Base-by-base conservation (phyloP, 768 basidiomycete species). In the Trichaptum fuscoviolaceum region DNA sequence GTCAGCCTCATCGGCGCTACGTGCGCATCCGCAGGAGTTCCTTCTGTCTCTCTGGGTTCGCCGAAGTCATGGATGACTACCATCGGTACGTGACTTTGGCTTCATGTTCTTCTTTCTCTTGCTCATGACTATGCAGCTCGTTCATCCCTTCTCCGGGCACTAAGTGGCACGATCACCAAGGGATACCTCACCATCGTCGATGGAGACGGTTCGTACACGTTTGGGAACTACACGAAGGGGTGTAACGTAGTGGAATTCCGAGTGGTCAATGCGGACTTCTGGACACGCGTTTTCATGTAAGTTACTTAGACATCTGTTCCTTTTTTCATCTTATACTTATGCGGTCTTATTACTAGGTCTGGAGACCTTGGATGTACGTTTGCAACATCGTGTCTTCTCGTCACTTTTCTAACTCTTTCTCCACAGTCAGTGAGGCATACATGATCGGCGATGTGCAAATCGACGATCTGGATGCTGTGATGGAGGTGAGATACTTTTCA, bases 361-460 rank as follows among this genome's bases (percentile, higher is more conserved):
- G 24, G 59, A 25, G 59, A 61, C 15, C 30, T 61, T 25, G 59
- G 59, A 24, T 69, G 75, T 71, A 83, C 82, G 69, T 71, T 66
- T 67, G 30, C 69, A 66, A 59, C 62, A 18, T 62, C 65, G 62
- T 25, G 34, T 18, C 2, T 59, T 35, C 26, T 58, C n/a, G 25
- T 63, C 18, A 8, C 1, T 35, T 57, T 17, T 26, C 42, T 0
- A 67, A 35, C 65, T 57, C 23, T 1, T 71, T 64, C 70, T 52
- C 42, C 71, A 64, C 70, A 89, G 87, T 89, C 78, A 88, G 87
- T 74, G 88, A 89, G 80, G 87, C 87, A 2, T 89, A 87, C 74
- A 89, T 89, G 88, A 80, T 88, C 73, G 87, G 87, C 63, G 87
- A 89, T 67, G 78, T 89, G 52, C 80, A 88, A 70, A 85, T 88